Conservation (phyloP, 2,329 filamentous ascomycete species). For the Aspergillus quadricinctus region DNA sequence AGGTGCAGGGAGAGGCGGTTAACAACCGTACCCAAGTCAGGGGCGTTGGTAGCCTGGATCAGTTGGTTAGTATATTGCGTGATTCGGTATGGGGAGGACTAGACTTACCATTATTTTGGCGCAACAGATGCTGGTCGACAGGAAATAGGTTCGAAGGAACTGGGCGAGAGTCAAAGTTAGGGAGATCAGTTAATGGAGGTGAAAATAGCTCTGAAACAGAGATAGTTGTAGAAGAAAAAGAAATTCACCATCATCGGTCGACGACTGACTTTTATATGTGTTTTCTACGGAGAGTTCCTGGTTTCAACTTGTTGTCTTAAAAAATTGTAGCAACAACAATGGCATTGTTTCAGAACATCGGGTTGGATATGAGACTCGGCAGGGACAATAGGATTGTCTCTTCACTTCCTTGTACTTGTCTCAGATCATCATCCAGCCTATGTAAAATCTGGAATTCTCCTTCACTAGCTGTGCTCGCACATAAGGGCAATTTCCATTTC, state of each 20-base stretch:
- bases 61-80: too few relatives aligned
- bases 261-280: neutral
- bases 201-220: neutral
- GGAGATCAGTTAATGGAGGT: neutral
- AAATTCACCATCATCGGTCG: neutral
- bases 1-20: too few relatives aligned
- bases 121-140: neutral
- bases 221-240: neutral
- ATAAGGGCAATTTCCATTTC: too few relatives aligned
- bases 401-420: neutral
- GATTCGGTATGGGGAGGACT: too few relatives aligned
- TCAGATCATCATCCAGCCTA: neutral
- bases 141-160: neutral
- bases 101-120: neutral
- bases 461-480: too few relatives aligned
- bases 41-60: too few relatives aligned
- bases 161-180: neutral
- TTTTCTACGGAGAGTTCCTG: neutral
- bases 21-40: too few relatives aligned
- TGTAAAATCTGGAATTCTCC: too few relatives aligned
- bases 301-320: neutral
- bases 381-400: neutral
- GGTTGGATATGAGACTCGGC: neutral
- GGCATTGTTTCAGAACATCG: neutral
- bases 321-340: neutral